phyloP scores from a whole-genome alignment of 306 rosid genomes.

The Phaseolus lunatus region DNA sequence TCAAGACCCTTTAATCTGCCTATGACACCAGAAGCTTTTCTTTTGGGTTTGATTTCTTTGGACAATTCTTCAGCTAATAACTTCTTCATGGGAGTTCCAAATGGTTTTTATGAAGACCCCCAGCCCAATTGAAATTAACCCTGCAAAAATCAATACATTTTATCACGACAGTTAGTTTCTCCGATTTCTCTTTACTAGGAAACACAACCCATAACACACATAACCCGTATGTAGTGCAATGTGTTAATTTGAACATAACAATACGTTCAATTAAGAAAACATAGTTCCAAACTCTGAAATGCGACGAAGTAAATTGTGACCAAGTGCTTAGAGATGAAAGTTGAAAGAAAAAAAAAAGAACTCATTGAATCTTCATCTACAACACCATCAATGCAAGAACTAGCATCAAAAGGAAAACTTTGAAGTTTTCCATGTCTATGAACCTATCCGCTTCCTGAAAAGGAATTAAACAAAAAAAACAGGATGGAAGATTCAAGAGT shows the following conservation, averaged over 20 bases:
- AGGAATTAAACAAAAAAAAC: constrained; percentile 44
- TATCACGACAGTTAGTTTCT: neutral
- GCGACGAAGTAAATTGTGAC: neutral
- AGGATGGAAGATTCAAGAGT: constrained; percentile 37
- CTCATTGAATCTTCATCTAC: constrained; percentile 62
- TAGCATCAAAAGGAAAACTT: constrained; percentile 54
- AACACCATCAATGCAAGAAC: constrained; percentile 56
- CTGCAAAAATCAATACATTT: constrained; percentile 49
- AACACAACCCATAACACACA: neutral
- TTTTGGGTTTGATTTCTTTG: constrained; percentile 58
- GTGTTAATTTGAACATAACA: neutral
- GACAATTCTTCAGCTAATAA: constrained; percentile 74
- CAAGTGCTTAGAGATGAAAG: neutral
- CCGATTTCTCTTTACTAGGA: constrained; percentile 8
- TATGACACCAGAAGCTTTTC: constrained; percentile 67
- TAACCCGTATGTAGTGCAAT: constrained; percentile 20
- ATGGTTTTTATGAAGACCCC: constrained; percentile 56
- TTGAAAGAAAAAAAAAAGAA: neutral
- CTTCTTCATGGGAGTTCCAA: constrained; percentile 68
- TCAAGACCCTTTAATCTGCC: constrained; percentile 92
- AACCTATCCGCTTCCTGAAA: constrained; percentile 69
- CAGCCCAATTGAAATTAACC: constrained; percentile 50
- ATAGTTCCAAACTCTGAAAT: neutral
- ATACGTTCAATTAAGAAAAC: neutral
- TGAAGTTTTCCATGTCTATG: constrained; percentile 47